phyloP scores from a whole-genome alignment of 768 basidiomycete genomes.

The Astraeus odoratus region DNA sequence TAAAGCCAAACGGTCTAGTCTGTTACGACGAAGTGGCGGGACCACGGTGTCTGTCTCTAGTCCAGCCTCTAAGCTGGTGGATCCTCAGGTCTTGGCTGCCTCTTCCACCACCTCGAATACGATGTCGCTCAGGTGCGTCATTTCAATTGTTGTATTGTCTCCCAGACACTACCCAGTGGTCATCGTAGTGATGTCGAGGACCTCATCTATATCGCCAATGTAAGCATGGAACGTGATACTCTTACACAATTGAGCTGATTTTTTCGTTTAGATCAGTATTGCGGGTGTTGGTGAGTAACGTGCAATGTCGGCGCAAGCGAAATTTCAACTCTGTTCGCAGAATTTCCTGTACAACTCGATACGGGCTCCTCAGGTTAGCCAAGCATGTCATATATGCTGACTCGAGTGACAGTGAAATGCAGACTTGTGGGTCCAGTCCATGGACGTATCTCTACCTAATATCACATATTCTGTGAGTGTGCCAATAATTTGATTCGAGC shows the following conservation, averaged over 20 bases:
- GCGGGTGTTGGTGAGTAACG: slow-evolving; percentile 49
- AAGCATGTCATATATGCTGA: not conserved
- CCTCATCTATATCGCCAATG: slow-evolving; percentile 73
- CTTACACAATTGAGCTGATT: not conserved
- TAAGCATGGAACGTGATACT: slow-evolving; percentile 29
- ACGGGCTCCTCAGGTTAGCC: slow-evolving; percentile 53
- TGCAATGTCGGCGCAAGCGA: slow-evolving; percentile 4
- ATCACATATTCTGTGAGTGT: slow-evolving; percentile 41
- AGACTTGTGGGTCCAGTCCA: slow-evolving; percentile 67
- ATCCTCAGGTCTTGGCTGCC: slow-evolving; percentile 22
- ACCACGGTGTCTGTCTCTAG: slow-evolving; percentile 10
- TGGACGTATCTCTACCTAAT: slow-evolving; percentile 41
- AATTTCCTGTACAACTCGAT: slow-evolving; percentile 71
- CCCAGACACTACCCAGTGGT: slow-evolving; percentile 5
- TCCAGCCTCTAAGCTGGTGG: slow-evolving; percentile 4
- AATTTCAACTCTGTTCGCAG: slow-evolving; percentile 29
- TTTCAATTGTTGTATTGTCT: not conserved
- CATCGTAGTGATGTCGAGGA: slow-evolving; percentile 59
- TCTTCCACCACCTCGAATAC: slow-evolving; percentile 11
- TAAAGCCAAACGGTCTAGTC: slow-evolving; percentile 31
- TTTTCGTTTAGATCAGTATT: slow-evolving; percentile 50
- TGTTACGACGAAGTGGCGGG: slow-evolving; percentile 34
- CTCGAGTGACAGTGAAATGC: slow-evolving; percentile 22
- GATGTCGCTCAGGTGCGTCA: slow-evolving; percentile 19
- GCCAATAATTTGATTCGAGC: not conserved